A percentile compares a stretch with the other conserved stretches of the same genome.
Evolutionary conservation across 768 basidiomycete species (phyloP).

Genomic region (Dioszegia crocea): DNA sequence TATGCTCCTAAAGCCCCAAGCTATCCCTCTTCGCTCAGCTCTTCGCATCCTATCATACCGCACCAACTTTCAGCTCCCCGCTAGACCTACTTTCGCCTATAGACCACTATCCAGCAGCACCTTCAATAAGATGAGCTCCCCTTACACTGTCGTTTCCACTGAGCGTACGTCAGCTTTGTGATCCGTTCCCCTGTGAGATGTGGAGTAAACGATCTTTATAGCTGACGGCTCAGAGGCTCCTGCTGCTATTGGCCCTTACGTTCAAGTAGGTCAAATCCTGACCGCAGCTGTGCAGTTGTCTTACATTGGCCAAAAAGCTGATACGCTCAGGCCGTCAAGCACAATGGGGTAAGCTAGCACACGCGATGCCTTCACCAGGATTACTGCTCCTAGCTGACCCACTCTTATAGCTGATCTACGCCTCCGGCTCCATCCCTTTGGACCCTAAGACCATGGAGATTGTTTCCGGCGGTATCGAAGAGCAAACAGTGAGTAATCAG

Average conservation of each 20-base stretch:
- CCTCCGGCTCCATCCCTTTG: constrained; percentile 82
- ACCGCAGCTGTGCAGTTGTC: too few relatives aligned
- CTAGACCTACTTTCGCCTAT: neutral
- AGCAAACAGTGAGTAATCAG: constrained; percentile 59
- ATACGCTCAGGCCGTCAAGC: constrained; percentile 60
- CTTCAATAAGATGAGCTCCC: constrained; percentile 32
- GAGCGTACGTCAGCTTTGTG: constrained; percentile 32
- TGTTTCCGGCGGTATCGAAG: constrained; percentile 69
- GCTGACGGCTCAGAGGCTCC: constrained; percentile 43
- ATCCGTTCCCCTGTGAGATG: too few relatives aligned
- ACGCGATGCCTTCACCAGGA: neutral
- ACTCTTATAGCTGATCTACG: constrained; percentile 63
- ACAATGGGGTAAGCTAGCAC: constrained; percentile 57
- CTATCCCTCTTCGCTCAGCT: too few relatives aligned
- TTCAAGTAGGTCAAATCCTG: constrained; percentile 40
- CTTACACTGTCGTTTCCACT: constrained; percentile 47
- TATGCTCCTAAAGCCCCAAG: too few relatives aligned
- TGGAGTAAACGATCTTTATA: too few relatives aligned
- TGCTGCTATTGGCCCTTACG: constrained; percentile 60
- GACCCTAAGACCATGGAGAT: constrained; percentile 68
- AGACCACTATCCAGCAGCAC: neutral
- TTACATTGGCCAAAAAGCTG: neutral
- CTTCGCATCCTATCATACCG: neutral
- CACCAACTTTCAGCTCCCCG: neutral
- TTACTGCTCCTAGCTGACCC: neutral